phyloP scores from a whole-genome alignment of 345 rosid genomes.

The Bruguiera parviflora region DNA sequence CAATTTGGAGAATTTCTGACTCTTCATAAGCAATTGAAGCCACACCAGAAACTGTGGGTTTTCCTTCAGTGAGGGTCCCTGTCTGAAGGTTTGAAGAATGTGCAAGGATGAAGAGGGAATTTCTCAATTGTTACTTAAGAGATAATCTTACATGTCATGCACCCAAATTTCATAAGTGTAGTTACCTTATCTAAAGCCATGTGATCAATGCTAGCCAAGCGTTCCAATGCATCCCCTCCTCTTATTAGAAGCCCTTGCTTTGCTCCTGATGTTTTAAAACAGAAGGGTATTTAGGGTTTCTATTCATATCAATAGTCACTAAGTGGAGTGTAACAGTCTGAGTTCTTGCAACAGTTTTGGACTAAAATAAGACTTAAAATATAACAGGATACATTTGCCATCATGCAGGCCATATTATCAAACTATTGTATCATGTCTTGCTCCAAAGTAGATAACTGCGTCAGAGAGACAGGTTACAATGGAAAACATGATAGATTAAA shows the following conservation, averaged over 20 bases:
- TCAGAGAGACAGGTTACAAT: too few species aligned
- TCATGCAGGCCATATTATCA: too few species aligned
- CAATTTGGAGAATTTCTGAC: constrained; percentile 69
- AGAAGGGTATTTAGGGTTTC: constrained; percentile 6
- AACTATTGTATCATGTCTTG: too few species aligned
- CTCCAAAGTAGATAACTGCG: too few species aligned
- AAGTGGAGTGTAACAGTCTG: too few species aligned
- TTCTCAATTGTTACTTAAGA: neutral
- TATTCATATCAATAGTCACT: too few species aligned
- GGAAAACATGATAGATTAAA: too few species aligned
- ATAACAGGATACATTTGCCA: too few species aligned
- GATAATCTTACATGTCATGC: too few species aligned
- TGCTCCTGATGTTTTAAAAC: constrained; percentile 63
- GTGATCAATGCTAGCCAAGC: constrained; percentile 67
- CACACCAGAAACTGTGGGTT: constrained; percentile 68
- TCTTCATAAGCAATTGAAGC: constrained; percentile 57
- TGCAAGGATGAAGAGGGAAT: neutral
- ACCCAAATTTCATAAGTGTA: neutral
- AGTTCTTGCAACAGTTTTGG: too few species aligned
- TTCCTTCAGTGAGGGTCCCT: constrained; percentile 95
- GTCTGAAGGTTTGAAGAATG: constrained; percentile 47
- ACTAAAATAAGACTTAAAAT: too few species aligned
- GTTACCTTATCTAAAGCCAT: constrained; percentile 88
- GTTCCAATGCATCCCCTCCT: constrained; percentile 96
- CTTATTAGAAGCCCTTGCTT: constrained; percentile 90